Conservation (phyloP, 345 rosid species). For the Populus alba region DNA sequence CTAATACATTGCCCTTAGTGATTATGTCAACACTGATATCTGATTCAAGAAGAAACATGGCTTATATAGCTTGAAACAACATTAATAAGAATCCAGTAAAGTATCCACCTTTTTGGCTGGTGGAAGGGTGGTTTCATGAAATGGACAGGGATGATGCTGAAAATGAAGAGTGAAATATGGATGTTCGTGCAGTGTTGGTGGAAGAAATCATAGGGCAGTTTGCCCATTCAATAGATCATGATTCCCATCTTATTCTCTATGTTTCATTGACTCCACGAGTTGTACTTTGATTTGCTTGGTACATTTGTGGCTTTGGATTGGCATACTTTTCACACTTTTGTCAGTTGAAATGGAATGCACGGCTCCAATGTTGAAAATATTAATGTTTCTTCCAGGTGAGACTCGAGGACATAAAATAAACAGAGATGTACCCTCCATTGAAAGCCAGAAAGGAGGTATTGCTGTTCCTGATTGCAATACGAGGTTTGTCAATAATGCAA, state of each 20-base stretch:
- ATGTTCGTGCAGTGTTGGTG: not conserved
- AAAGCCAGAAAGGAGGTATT: constrained; percentile 70
- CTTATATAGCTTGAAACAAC: not conserved
- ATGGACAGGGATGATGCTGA: not conserved
- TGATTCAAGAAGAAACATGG: not conserved
- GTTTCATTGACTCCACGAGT: not conserved
- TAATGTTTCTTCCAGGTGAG: constrained; percentile 53
- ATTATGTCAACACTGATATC: not conserved
- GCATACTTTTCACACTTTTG: not conserved
- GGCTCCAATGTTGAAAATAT: not conserved
- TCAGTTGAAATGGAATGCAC: not conserved
- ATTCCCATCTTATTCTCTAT: not conserved
- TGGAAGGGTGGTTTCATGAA: not conserved
- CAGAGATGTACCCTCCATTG: constrained; percentile 50
- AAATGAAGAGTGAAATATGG: not conserved
- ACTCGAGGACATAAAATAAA: constrained; percentile 45
- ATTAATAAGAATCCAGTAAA: not conserved
- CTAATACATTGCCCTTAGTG: not conserved
- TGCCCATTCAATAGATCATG: not conserved
- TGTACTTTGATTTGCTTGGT: not conserved
- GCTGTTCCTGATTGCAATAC: constrained; percentile 12
- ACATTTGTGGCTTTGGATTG: not conserved
- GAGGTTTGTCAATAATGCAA: constrained; percentile 15
- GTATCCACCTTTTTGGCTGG: not conserved
- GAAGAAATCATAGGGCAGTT: not conserved